Evolutionary conservation across 805 yeast genomes (phyloP), one percentile per base, ranked within the genome.

Genomic region (Saturnispora mendoncae): DNA sequence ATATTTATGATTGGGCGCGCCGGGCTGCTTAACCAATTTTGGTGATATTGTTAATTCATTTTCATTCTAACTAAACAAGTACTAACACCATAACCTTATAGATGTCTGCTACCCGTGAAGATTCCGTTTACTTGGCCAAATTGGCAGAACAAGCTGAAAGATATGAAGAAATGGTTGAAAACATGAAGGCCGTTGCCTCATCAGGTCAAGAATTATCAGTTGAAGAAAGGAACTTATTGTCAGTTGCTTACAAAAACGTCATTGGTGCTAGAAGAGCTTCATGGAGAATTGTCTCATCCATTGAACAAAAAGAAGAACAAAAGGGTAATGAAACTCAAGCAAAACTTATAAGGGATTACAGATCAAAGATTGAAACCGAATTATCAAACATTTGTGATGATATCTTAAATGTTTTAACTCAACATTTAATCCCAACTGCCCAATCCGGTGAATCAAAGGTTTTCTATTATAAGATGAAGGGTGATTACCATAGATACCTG

Each of bases 131-230:
- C 70, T 79, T 92, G 62, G 97, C 97, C 67, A 90, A 92, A 65
- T 80, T 92, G 65, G 96, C 97, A 61, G 97, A 90, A 71, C 97
- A 90, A 74, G 97, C 97, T 61, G 98, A 92, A 73, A 94, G 97
- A 71, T 92, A 88, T 66, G 97, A 92, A 72, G 97, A 90, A 72
- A 87, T 85, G 97, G 97, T 90, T 57, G 95, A 86, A 67, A 86
- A 85, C 73, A 90, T 90, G 97, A 88, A 90, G 68, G 82, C 85
- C 41, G 97, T 92, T 59, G 97, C 97, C 55, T 82, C 94, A 33
- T 78, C 94, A 33, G 96, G 95, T 49, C 88, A 84, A 68, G 97
- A 90, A 66, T 72, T 92, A 54, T 82, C 94, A 39, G 95, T 92
- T 53, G 98, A 92, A 71, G 98, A 92, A 72, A 88, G 98, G 68